Percentiles rank a stretch among this genome's conserved stretches.
Evolutionary conservation across 140 eudicot species (phyloP).

Genomic region (Flaveria floridana): DNA sequence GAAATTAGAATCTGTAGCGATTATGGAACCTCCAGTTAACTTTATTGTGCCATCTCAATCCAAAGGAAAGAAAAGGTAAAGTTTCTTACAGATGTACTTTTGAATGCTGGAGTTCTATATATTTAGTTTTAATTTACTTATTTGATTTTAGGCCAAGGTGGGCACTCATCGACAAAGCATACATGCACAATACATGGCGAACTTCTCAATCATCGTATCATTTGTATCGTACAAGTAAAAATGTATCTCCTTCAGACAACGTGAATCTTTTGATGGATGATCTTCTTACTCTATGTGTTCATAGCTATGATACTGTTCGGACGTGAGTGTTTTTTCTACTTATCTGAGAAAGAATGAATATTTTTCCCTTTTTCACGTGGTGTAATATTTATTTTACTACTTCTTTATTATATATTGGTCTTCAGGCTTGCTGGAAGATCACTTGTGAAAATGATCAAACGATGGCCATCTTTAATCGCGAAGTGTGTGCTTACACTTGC

Average conservation of each 20-base stretch:
- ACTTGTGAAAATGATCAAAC: conserved; percentile 82
- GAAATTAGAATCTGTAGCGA: conserved; percentile 93
- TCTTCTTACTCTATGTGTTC: conserved; percentile 82
- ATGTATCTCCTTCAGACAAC: conserved; percentile 60
- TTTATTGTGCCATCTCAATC: conserved; percentile 68
- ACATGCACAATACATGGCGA: conserved; percentile 97
- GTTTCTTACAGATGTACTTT: background rate
- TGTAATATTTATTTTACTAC: background rate
- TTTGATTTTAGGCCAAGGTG: conserved; percentile 68
- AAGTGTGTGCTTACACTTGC: conserved; percentile 65
- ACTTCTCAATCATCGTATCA: conserved; percentile 89
- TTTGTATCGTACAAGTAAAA: conserved; percentile 65
- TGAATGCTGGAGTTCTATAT: background rate
- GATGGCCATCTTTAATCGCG: conserved; percentile 91
- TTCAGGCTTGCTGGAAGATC: conserved; percentile 85
- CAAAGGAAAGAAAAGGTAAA: conserved; percentile 78
- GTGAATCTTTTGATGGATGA: conserved; percentile 63
- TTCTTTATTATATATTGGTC: conserved; percentile 10
- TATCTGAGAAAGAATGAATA: background rate
- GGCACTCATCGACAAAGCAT: conserved; percentile 93
- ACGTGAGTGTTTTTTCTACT: conserved; percentile 49
- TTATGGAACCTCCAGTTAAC: conserved; percentile 84
- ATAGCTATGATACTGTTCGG: conserved; percentile 93
- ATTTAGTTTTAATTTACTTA: conserved; percentile 3
- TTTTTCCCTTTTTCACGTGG: background rate